Base-by-base conservation (phyloP, 106 monocot genomes). In the Dendrobium huoshanense region DNA sequence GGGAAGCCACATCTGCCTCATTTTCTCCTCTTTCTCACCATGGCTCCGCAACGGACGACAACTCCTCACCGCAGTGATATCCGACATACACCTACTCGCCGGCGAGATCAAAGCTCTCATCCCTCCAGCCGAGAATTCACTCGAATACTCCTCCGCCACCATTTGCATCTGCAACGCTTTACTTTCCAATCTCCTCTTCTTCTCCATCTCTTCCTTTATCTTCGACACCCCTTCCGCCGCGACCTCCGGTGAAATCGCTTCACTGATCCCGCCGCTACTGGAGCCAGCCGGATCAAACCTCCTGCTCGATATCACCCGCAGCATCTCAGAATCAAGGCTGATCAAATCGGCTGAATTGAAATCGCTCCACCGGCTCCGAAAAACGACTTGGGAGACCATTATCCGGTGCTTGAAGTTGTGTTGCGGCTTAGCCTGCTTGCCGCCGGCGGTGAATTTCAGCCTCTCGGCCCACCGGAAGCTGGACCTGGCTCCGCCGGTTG, bases 291-390 rank as follows among this genome's bases (percentile, higher is more conserved):
- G 15, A 9, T 41, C 65, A 43, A 91, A 85, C 61, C 91, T 58
- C 78, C 68, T 79, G 89, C 87, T 87, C 0, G 91, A 91, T 1
- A 49, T 49, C 45, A 15, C 48, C 18, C 76, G 76, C 85, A 99
- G 67, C 95, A 99, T 91, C 67, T 99, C 95, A 29, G 88, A 87
- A 29, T 86, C 84, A 24, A 96, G 77, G 41, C 89, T 85, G 43
- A 93, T 82, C 41, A 96, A 74, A 75, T 96, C 96, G 22, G 91
- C 74, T 40, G 91, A 85, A 85, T 91, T 93, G 58, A 96, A 82
- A 78, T 93, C 91, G 84, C 96, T 96, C 96, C 96, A 96, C 56
- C 96, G 83, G 88, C 90, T 90, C 80, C 82, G 86, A 41, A 91
- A 80, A 58, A 90, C 85, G 3, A 85, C 90, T 78, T 87, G 90